Conservation (phyloP, 306 rosid genomes). For the Morella rubra region DNA sequence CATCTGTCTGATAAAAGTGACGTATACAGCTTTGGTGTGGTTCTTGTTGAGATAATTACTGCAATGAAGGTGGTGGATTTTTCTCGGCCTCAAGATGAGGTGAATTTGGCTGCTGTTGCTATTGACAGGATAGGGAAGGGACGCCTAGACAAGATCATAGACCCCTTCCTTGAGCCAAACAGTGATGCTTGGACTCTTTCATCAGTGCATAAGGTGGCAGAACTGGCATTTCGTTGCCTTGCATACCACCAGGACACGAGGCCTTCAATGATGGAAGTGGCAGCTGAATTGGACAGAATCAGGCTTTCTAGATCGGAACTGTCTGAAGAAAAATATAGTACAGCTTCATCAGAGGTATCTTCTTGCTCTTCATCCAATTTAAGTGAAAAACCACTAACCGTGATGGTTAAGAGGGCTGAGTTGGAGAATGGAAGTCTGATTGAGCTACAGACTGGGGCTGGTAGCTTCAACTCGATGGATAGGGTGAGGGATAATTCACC, state of each 20-base stretch:
- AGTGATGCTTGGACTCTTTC: slow-evolving; percentile 49
- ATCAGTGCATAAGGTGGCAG: slow-evolving; percentile 69
- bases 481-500: slow-evolving; percentile 48
- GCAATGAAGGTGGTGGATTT: slow-evolving; percentile 85
- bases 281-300: slow-evolving; percentile 66
- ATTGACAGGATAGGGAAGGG: slow-evolving; percentile 70
- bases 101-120: slow-evolving; percentile 72
- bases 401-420: slow-evolving; percentile 17
- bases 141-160: slow-evolving; percentile 62
- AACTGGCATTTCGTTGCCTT: slow-evolving; percentile 86
- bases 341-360: slow-evolving; percentile 45
- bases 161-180: slow-evolving; percentile 46
- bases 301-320: slow-evolving; percentile 40
- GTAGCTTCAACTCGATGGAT: slow-evolving; percentile 30
- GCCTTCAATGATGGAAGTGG: slow-evolving; percentile 89
- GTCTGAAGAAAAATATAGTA: slow-evolving; percentile 41
- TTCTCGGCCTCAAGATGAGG: slow-evolving; percentile 68
- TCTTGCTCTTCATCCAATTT: slow-evolving; percentile 50
- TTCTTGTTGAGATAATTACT: slow-evolving; percentile 79
- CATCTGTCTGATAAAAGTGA: slow-evolving; percentile 95
- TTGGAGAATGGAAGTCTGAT: slow-evolving; percentile 27
- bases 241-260: slow-evolving; percentile 91
- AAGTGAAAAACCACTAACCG: slow-evolving; percentile 55
- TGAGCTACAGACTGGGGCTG: slow-evolving; percentile 22
- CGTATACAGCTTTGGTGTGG: slow-evolving; percentile 92